Conservation (phyloP, 176 grass and related monocot genomes). For the Luzula sylvatica region DNA sequence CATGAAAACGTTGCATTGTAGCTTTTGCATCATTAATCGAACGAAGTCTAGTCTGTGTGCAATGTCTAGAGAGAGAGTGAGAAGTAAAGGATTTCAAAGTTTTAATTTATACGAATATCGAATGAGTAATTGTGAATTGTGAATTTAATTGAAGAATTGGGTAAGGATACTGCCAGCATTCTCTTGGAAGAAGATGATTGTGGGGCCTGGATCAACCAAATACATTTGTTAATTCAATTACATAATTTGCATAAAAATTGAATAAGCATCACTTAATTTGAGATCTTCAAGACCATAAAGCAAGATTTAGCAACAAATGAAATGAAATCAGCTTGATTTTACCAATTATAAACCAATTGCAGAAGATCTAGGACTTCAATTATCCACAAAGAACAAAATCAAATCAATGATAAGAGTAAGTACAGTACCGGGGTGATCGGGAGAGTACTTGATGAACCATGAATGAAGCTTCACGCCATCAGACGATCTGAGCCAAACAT, state of each 20-base stretch:
- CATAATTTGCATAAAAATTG: conserved; percentile 9
- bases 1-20: conserved; percentile 99
- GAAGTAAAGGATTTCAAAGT: conserved; percentile 38
- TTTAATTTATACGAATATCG: too few relatives aligned
- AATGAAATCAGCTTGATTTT: too few relatives aligned
- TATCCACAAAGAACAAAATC: conserved; percentile 4
- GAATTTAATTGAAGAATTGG: conserved; percentile 23
- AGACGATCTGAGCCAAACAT: conserved; percentile 64
- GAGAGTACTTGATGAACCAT: conserved; percentile 84
- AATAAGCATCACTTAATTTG: conserved; percentile 13
- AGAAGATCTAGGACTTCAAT: conserved; percentile 1
- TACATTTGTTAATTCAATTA: conserved; percentile 18
- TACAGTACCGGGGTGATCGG: conserved; percentile 43
- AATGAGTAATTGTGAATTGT: neutral
- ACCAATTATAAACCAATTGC: conserved; percentile 1
- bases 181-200: conserved; percentile 98
- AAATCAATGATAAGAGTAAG: neutral
- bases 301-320: too few relatives aligned
- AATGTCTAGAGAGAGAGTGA: conserved; percentile 55
- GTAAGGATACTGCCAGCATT: conserved; percentile 99
- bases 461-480: conserved; percentile 94
- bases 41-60: conserved; percentile 97
- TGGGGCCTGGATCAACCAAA: conserved; percentile 70
- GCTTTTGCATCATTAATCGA: conserved; percentile 72
- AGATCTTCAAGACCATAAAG: neutral